Evolutionary conservation across 768 basidiomycete genomes (phyloP), one percentile per base, ranked within the genome.

Genomic region (Naganishia friedmannii): DNA sequence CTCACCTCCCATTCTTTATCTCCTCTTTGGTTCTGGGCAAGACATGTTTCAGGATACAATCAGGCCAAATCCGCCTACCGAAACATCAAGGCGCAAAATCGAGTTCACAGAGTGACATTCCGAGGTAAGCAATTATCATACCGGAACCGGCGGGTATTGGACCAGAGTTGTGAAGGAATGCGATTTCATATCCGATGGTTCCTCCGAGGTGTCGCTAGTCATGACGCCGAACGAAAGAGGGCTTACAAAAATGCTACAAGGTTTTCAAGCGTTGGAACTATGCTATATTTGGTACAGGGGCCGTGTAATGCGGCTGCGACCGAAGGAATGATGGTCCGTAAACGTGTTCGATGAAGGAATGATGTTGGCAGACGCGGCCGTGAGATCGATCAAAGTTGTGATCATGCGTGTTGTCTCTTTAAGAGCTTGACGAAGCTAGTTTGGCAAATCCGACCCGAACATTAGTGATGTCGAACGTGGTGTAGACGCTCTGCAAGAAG

Each of bases 401-500:
- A 28, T 65, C 42, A 5, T 51, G 29, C 32, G 17, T 31, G 51
- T 28, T 54, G 17, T 23, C 15, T 42, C 42, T 31, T 32, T 34
- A 13, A 10, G 63, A 51, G 46, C 21, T 32, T 32, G 65, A 42
- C 2, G 42, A 37, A 8, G 65, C 60, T 10, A 46, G 60, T 45
- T 63, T 66, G 4, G 85, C 85, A 55, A 85, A 85, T 45, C 84
- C 83, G 55, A 85, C 77, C 32, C 79, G 80, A 29, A 67, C 77
- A 55, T 81, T 82, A 5, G 37, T 42, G 23, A 83, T 68, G 71
- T 85, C 83, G 72, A 85, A 86, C 13, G 79, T 77, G 9, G 84
- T 80, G 72, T 85, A 86, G 31, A 85, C 83, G 65, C 83, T 84
- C 73, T 79, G 82, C 71, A 86, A 71, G 79, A 86, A 85, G 4